phyloP scores from a whole-genome alignment of 805 yeast species.

The Sungouiozyma ichnusensis region DNA sequence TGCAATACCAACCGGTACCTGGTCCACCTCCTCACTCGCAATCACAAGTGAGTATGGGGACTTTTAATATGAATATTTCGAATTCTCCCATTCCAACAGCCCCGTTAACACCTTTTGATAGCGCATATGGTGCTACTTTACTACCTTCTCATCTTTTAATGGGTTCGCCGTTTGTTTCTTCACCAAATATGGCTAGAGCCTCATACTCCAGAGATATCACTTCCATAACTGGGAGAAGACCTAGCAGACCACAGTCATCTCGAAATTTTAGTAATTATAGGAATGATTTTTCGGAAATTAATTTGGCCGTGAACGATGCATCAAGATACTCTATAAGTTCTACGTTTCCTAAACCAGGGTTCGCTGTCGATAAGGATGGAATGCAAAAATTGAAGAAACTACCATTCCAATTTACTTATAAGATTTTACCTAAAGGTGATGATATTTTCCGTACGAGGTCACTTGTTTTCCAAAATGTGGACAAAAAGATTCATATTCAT shows the following conservation, averaged over 20 bases:
- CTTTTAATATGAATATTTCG: conserved; percentile 6
- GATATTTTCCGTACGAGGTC: conserved; percentile 27
- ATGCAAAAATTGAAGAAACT: background rate
- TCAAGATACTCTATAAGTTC: background rate
- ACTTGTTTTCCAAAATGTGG: conserved; percentile 20
- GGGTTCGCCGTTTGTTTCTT: conserved; percentile 46
- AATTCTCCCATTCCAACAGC: conserved; percentile 15
- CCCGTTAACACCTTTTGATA: conserved; percentile 49
- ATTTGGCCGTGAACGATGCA: background rate
- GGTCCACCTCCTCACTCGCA: conserved; percentile 1
- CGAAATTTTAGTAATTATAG: background rate
- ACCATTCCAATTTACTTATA: conserved; percentile 17
- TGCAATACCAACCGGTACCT: conserved; percentile 1
- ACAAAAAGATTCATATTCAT: conserved; percentile 13
- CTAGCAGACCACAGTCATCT: background rate
- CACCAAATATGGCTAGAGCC: conserved; percentile 24
- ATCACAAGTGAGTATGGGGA: background rate
- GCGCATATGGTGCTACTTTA: conserved; percentile 48
- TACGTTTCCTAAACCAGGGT: background rate
- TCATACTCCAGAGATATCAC: background rate
- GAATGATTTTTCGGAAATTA: background rate
- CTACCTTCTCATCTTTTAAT: conserved; percentile 52
- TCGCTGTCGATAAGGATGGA: background rate
- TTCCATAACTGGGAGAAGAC: background rate
- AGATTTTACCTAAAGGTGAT: conserved; percentile 22